Evolutionary conservation across 208 protist genomes (phyloP).

Genomic region (Leishmania arabica): DNA sequence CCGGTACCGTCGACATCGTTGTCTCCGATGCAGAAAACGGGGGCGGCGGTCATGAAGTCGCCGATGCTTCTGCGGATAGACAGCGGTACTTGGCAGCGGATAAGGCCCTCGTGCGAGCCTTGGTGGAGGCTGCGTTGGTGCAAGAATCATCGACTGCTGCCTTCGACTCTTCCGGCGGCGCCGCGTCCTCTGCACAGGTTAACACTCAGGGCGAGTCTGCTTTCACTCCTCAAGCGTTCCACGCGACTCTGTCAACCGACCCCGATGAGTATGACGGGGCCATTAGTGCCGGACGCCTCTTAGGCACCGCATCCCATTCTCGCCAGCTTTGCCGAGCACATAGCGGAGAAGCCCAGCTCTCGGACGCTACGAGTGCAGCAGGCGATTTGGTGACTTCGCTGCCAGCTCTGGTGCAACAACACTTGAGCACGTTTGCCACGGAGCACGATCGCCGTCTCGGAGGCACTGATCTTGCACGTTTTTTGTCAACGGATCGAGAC

Average conservation of each 20-base stretch:
- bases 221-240: neutral
- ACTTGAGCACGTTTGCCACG: neutral
- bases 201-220: neutral
- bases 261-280: neutral
- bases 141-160: neutral
- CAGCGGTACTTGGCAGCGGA: slow-evolving; percentile 15
- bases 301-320: neutral
- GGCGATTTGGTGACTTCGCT: neutral
- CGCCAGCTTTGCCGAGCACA: neutral
- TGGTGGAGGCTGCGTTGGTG: slow-evolving; percentile 7
- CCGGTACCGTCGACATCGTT: neutral
- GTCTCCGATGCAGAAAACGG: neutral
- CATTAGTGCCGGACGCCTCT: neutral
- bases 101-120: slow-evolving; percentile 10
- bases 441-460: slow-evolving; percentile 2
- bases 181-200: neutral
- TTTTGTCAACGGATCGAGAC: neutral
- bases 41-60: neutral
- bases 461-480: neutral
- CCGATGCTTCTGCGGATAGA: neutral
- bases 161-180: neutral
- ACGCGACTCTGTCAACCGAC: neutral
- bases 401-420: neutral
- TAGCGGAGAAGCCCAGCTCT: neutral
- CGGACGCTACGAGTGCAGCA: neutral